A percentile compares a stretch with the other conserved stretches of the same genome.
phyloP scores from a whole-genome alignment of 2,329 filamentous ascomycete genomes.

The Chalaropsis ovoidea region DNA sequence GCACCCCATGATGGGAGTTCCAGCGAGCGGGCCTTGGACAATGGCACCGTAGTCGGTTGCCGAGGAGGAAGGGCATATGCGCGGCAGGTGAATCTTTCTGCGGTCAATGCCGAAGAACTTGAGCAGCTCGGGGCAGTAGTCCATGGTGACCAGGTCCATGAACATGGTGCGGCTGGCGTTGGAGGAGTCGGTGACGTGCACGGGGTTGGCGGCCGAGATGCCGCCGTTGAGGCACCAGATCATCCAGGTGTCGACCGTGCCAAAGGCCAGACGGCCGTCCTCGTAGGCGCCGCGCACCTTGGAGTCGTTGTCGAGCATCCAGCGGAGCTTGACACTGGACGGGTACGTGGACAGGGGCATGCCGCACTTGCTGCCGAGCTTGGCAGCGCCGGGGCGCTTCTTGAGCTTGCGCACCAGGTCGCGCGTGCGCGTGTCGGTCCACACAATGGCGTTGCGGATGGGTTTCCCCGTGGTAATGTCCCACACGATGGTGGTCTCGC shows the following conservation, averaged over 20 bases:
- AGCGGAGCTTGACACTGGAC: conserved; percentile 73
- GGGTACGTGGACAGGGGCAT: conserved; percentile 82
- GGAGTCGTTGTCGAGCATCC: conserved; percentile 64
- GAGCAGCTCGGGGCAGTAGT: conserved; percentile 69
- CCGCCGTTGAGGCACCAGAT: conserved; percentile 76
- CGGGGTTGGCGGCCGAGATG: conserved; percentile 42
- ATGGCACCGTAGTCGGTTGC: conserved; percentile 61
- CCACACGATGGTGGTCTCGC: conserved; percentile 81
- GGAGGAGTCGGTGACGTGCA: conserved; percentile 75
- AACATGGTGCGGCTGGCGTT: conserved; percentile 92
- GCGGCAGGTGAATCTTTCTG: conserved; percentile 64
- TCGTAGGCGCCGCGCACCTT: conserved; percentile 66
- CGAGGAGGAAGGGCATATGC: conserved; percentile 73
- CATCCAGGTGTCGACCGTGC: conserved; percentile 82
- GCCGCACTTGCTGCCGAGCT: conserved; percentile 61
- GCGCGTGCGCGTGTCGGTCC: conserved; percentile 76
- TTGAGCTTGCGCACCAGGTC: conserved; percentile 67
- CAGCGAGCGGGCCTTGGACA: conserved; percentile 54
- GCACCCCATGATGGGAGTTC: conserved; percentile 68
- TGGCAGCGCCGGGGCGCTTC: conserved; percentile 53
- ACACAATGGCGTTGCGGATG: conserved; percentile 75
- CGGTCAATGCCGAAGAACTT: conserved; percentile 65
- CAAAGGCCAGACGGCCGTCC: conserved; percentile 65
- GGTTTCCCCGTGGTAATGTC: conserved; percentile 70
- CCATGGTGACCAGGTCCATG: conserved; percentile 70